These are phyloP conservation scores for Solanum tarapatanum DNA, from an alignment of 257 asterid species.

Conservation along the genomic window DNA sequence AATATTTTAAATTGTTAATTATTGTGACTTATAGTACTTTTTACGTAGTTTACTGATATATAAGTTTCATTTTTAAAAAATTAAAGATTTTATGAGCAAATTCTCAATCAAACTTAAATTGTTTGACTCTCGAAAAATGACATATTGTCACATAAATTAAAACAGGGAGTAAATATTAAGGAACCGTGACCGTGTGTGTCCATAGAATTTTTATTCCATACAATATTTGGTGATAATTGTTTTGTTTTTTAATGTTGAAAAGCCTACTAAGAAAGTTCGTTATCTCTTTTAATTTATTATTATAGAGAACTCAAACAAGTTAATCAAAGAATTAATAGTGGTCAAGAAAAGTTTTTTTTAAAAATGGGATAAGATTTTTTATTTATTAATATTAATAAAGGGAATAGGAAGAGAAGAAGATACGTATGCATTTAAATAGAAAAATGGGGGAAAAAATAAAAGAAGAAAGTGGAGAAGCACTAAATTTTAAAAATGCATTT, in stretches of 20 bases:
- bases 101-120: no score
- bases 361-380: neutral
- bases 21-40: no score
- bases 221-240: no score
- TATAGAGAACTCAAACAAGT: neutral
- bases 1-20: no score
- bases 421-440: neutral
- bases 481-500: neutral
- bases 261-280: neutral
- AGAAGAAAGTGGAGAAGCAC: constrained; percentile 11
- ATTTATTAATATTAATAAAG: neutral
- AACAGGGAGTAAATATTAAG: no score
- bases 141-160: no score
- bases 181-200: no score
- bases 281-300: neutral
- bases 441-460: neutral
- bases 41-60: no score
- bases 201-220: no score
- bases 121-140: no score
- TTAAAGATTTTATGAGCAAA: no score
- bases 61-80: no score
- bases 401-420: neutral
- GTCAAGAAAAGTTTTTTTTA: neutral
- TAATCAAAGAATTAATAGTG: neutral
- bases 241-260: neutral